Evolutionary conservation across 305 asterid genomes (phyloP).

Genomic region (Ruellia speciosa): DNA sequence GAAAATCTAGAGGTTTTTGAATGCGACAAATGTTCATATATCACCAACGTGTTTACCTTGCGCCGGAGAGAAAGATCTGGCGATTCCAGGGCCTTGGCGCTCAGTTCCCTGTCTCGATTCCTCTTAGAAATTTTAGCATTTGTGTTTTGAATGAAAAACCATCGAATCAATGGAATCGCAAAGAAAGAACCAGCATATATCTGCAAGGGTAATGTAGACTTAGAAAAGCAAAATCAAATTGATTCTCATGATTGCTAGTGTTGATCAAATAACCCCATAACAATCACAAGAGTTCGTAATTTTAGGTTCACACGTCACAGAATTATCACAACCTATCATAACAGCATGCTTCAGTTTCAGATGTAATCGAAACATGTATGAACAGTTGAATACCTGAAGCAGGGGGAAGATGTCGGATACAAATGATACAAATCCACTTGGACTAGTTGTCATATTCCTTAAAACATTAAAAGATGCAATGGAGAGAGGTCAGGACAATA

Average conservation of each 20-base stretch:
- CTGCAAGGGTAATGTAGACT: conserved; percentile 35
- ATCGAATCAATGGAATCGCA: conserved; percentile 75
- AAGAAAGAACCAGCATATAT: conserved; percentile 94
- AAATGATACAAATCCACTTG: conserved; percentile 67
- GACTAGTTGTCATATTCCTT: conserved; percentile 61
- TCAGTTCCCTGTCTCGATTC: conserved; percentile 59
- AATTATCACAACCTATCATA: neutral
- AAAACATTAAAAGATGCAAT: conserved; percentile 44
- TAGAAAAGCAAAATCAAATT: neutral
- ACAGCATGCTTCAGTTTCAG: conserved; percentile 1
- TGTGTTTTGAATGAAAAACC: conserved; percentile 56
- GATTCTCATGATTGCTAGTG: neutral
- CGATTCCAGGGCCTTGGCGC: conserved; percentile 62
- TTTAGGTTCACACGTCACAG: neutral
- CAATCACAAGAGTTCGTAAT: neutral
- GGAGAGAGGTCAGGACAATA: conserved; percentile 24
- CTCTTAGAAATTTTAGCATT: conserved; percentile 61
- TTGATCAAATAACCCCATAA: neutral
- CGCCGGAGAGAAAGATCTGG: conserved; percentile 67
- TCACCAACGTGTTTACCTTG: conserved; percentile 47
- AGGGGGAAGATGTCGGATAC: conserved; percentile 74
- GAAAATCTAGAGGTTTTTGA: neutral
- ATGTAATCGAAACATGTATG: conserved; percentile 6
- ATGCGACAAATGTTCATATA: neutral
- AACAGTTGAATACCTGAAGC: conserved; percentile 63